These are phyloP conservation scores for Penicillium brevicompactum DNA, from an alignment of 2,329 filamentous ascomycete species.

Conservation along the genomic window DNA sequence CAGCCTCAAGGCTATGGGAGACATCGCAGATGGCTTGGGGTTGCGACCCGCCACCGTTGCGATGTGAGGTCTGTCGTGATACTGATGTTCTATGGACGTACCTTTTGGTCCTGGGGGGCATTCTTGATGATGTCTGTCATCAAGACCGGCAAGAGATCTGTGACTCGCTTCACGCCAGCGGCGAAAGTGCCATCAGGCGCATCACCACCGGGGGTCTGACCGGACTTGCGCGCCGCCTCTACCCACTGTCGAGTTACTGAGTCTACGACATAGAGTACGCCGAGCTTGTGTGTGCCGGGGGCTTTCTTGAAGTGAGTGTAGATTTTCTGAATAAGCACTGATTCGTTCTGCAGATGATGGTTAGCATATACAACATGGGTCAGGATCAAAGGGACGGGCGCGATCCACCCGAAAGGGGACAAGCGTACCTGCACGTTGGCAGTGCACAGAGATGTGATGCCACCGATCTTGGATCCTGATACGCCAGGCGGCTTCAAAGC, in stretches of 20 bases:
- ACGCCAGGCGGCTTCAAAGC: slow-evolving; percentile 90
- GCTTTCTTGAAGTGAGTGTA: slow-evolving; percentile 97
- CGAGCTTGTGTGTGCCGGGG: slow-evolving; percentile 92
- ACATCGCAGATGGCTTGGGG: not conserved
- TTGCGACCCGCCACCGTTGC: slow-evolving; percentile 4
- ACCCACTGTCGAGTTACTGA: slow-evolving; percentile 99
- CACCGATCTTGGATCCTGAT: slow-evolving; percentile 86
- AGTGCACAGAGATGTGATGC: slow-evolving; percentile 84
- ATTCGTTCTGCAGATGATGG: slow-evolving; percentile 71
- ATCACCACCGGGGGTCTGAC: slow-evolving; percentile 76
- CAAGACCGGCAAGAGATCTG: slow-evolving; percentile 86
- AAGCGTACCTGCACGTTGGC: slow-evolving; percentile 80
- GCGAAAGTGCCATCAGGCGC: slow-evolving; percentile 91
- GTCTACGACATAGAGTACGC: slow-evolving; percentile 99
- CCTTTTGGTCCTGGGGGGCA: slow-evolving; percentile 93
- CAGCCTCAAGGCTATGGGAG: not conserved
- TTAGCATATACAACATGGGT: slow-evolving; percentile 26
- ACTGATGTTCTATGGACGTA: slow-evolving; percentile 62
- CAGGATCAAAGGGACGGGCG: slow-evolving; percentile 1
- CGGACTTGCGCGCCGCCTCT: slow-evolving; percentile 85
- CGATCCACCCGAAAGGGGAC: slow-evolving; percentile 4
- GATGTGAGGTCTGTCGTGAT: slow-evolving; percentile 22
- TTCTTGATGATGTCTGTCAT: slow-evolving; percentile 94
- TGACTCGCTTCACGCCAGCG: slow-evolving; percentile 94
- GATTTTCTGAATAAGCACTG: slow-evolving; percentile 91